A percentile compares a stretch with the other conserved stretches of the same genome.
phyloP scores from a whole-genome alignment of 2,329 filamentous ascomycete species.

The Stachybotrys echinatus region DNA sequence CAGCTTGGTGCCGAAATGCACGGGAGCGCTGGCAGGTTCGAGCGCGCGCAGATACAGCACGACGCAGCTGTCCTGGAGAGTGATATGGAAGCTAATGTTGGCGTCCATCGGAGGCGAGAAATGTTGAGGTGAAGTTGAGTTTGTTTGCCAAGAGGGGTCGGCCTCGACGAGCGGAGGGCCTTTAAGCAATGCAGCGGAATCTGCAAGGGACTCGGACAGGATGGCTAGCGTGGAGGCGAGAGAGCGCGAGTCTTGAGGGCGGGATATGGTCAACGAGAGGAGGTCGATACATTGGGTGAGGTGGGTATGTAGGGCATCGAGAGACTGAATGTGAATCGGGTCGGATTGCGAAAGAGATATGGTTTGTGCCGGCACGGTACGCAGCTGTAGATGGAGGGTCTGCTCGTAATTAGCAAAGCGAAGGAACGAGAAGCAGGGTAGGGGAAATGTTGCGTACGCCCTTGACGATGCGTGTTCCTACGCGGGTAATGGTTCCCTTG shows the following conservation, averaged over 20 bases:
- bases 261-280: conserved; percentile 67
- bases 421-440: neutral
- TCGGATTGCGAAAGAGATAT: conserved; percentile 42
- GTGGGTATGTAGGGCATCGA: conserved; percentile 67
- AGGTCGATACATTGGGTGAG: conserved; percentile 82
- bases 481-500: conserved; percentile 86
- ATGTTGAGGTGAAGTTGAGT: conserved; percentile 36
- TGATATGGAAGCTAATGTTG: conserved; percentile 69
- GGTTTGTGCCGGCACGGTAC: conserved; percentile 54
- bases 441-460: conserved; percentile 54
- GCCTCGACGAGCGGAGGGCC: conserved; percentile 39
- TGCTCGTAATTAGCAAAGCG: conserved; percentile 23
- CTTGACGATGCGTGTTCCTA: conserved; percentile 87
- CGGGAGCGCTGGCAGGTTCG: conserved; percentile 58
- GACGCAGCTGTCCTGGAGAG: conserved; percentile 64
- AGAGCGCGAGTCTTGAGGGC: conserved; percentile 51
- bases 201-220: conserved; percentile 47
- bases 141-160: conserved; percentile 38
- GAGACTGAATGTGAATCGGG: conserved; percentile 59
- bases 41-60: conserved; percentile 66
- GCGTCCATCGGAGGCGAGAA: conserved; percentile 43
- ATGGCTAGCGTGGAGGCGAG: conserved; percentile 51
- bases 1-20: conserved; percentile 60
- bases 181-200: conserved; percentile 49
- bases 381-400: conserved; percentile 73